Percentiles rank a stretch among this genome's conserved stretches.
Conservation (phyloP, 129 eudicot species). For the Chrysanthemum makinoi region DNA sequence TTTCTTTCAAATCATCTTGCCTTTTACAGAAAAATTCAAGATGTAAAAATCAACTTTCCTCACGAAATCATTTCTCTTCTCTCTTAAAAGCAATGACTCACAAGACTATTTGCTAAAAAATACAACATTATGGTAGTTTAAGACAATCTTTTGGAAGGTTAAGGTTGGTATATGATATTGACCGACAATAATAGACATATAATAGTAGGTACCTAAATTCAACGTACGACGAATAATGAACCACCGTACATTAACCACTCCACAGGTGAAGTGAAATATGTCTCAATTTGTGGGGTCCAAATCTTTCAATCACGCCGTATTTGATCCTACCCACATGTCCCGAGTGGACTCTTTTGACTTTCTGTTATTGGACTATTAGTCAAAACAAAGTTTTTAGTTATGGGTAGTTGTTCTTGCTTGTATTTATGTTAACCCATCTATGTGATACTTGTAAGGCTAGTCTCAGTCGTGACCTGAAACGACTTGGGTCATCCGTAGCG, state of each 20-base stretch:
- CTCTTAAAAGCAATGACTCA: neutral
- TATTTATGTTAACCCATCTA: too few species aligned
- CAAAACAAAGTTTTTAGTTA: neutral
- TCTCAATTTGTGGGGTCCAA: conserved; percentile 20
- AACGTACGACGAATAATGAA: conserved; percentile 27
- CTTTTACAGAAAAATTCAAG: too few species aligned
- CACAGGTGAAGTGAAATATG: conserved; percentile 28
- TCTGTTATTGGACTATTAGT: conserved; percentile 1
- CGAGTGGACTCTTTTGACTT: conserved; percentile 29
- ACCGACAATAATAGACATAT: conserved; percentile 22
- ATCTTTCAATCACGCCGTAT: conserved; percentile 34
- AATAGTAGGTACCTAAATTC: conserved; percentile 13
- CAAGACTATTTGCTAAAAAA: neutral
- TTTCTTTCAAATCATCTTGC: too few species aligned
- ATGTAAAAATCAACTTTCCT: too few species aligned
- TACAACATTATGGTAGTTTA: neutral
- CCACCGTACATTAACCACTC: conserved; percentile 29
- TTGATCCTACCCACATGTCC: conserved; percentile 33
- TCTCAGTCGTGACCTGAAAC: too few species aligned
- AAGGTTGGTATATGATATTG: neutral
- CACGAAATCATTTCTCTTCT: neutral
- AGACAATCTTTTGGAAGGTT: neutral
- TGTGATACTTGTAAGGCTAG: too few species aligned
- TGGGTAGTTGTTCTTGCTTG: too few species aligned
- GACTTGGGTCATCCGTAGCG: too few species aligned